Evolutionary conservation across 176 grass and related monocot genomes (phyloP).

Genomic region (Rhynchospora breviuscula): DNA sequence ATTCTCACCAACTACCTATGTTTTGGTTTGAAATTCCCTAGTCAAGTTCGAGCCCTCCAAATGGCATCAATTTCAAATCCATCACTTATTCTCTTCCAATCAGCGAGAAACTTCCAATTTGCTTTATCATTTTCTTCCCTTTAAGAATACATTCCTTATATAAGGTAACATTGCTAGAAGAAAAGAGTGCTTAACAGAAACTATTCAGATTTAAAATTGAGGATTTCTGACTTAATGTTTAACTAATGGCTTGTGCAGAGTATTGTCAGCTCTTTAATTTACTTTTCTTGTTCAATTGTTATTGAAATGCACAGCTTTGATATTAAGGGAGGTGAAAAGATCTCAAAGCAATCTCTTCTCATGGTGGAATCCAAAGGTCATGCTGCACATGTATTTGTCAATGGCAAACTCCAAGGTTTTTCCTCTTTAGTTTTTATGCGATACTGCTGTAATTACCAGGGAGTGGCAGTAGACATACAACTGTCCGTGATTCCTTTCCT

Average conservation of each 20-base stretch:
- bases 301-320: slow-evolving; percentile 47
- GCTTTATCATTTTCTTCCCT: too few species aligned
- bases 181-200: neutral
- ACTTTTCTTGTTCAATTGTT: slow-evolving; percentile 8
- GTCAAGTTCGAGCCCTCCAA: too few species aligned
- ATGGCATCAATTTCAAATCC: too few species aligned
- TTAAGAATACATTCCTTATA: too few species aligned
- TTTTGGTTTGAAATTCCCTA: too few species aligned
- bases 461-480: neutral
- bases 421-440: slow-evolving; percentile 20
- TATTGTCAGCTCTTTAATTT: slow-evolving; percentile 12
- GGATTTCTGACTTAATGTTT: neutral
- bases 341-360: slow-evolving; percentile 40
- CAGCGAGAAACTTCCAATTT: too few species aligned
- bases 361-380: slow-evolving; percentile 76
- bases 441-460: neutral
- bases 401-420: slow-evolving; percentile 65
- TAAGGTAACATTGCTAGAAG: neutral
- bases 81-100: too few species aligned
- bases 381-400: slow-evolving; percentile 79
- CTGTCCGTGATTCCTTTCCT: neutral
- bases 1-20: too few species aligned
- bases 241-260: neutral
- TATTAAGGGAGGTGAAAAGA: slow-evolving; percentile 46
- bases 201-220: neutral